Conservation (phyloP, 208 protist species). For the Histomonas meleagridis region DNA sequence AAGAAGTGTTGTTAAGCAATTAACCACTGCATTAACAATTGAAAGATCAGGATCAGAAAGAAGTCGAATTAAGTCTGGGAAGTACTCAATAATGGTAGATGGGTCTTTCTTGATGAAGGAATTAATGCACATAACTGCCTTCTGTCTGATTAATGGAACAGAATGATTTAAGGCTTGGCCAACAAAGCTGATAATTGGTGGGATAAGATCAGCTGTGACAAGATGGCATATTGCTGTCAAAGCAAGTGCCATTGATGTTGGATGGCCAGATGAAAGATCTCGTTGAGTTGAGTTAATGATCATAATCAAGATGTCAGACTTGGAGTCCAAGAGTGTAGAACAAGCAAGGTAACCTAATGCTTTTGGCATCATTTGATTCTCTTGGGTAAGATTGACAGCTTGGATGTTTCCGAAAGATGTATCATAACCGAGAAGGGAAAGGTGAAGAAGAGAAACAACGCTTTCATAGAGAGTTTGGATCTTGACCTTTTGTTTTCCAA, state of each 20-base stretch:
- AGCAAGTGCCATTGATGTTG: slow-evolving; percentile 29
- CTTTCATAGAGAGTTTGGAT: not conserved
- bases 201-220: not conserved
- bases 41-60: not conserved
- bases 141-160: not conserved
- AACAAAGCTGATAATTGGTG: slow-evolving; percentile 2
- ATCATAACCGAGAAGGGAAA: slow-evolving; percentile 9
- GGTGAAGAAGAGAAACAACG: not conserved
- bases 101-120: slow-evolving; percentile 21
- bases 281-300: slow-evolving; percentile 2
- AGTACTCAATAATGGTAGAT: not conserved
- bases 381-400: slow-evolving; percentile 30
- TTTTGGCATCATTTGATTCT: not conserved
- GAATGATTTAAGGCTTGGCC: not conserved
- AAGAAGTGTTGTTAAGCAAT: not conserved
- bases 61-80: slow-evolving; percentile 13
- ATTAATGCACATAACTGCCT: slow-evolving; percentile 14
- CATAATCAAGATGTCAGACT: not conserved
- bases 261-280: slow-evolving; percentile 18
- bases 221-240: slow-evolving; percentile 7
- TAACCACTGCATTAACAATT: slow-evolving; percentile 5
- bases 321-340: not conserved
- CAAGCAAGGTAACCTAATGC: slow-evolving; percentile 14
- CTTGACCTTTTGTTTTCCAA: not conserved
- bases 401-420: slow-evolving; percentile 29